Conservation (phyloP, 257 asterid species). For the Solanum tarijense region DNA sequence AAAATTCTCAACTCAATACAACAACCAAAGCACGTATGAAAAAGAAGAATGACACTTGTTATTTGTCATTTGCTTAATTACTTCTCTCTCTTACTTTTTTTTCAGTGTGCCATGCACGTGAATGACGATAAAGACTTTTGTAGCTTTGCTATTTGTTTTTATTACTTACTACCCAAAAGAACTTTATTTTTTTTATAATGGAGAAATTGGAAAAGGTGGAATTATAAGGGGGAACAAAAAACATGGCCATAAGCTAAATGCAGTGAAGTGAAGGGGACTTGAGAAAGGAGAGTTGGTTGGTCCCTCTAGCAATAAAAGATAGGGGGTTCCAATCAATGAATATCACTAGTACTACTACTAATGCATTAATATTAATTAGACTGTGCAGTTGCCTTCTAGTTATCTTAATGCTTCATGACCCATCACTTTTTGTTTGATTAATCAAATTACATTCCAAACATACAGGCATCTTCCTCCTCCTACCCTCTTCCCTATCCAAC, state of each 20-base stretch:
- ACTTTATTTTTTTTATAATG: background rate
- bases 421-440: background rate
- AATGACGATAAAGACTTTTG: conserved; percentile 60
- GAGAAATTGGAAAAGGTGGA: background rate
- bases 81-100: background rate
- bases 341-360: conserved; percentile 43
- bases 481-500: background rate
- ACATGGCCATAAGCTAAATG: conserved; percentile 1
- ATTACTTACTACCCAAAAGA: conserved; percentile 15
- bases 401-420: background rate
- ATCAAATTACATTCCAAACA: conserved; percentile 30
- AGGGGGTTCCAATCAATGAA: conserved; percentile 23
- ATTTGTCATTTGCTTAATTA: background rate
- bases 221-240: conserved; percentile 6
- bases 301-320: conserved; percentile 42
- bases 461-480: background rate
- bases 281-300: conserved; percentile 24
- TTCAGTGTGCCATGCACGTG: conserved; percentile 61
- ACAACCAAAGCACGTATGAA: background rate
- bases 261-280: conserved; percentile 35
- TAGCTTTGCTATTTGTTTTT: conserved; percentile 69
- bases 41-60: background rate
- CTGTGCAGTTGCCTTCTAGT: conserved; percentile 10
- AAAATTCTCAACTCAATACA: too few species aligned
- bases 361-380: background rate